Conservation (phyloP, 345 rosid species). For the Populus alba region DNA sequence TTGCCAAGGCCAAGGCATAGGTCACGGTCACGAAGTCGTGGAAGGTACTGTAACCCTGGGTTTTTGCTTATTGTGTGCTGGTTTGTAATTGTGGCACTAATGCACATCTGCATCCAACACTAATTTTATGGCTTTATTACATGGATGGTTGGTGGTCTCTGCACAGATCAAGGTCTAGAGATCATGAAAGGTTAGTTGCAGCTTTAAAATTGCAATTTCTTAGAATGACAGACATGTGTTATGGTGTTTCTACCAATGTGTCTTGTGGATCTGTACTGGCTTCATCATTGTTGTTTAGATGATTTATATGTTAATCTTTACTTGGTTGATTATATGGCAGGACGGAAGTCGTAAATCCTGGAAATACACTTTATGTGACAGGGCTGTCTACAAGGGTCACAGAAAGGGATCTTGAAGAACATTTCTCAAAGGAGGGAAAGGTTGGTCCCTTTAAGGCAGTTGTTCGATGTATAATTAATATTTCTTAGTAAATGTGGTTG, state of each 20-base stretch:
- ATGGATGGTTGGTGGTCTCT: slow-evolving; percentile 26
- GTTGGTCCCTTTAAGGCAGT: slow-evolving; percentile 28
- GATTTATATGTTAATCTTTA: background rate
- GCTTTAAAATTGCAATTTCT: background rate
- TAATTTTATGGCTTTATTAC: slow-evolving; percentile 8
- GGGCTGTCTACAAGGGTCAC: slow-evolving; percentile 92
- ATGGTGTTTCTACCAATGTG: background rate
- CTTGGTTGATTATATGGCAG: slow-evolving; percentile 31
- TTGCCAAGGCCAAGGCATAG: slow-evolving; percentile 64
- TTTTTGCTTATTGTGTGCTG: slow-evolving; percentile 3
- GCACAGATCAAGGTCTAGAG: slow-evolving; percentile 72
- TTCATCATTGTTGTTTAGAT: background rate
- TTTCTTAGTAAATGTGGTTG: too few relatives aligned
- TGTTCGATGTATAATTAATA: too few relatives aligned
- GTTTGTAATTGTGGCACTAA: background rate
- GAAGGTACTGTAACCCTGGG: slow-evolving; percentile 55
- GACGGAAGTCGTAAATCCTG: slow-evolving; percentile 50
- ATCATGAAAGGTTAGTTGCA: slow-evolving; percentile 68
- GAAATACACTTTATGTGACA: slow-evolving; percentile 89
- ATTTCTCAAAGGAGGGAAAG: slow-evolving; percentile 98
- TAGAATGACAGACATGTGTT: background rate
- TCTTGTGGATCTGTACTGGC: background rate
- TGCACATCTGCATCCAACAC: background rate
- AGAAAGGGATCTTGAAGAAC: slow-evolving; percentile 83
- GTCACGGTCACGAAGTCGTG: slow-evolving; percentile 69